phyloP scores from a whole-genome alignment of 148 eudicot genomes.

The Camellia japonica region DNA sequence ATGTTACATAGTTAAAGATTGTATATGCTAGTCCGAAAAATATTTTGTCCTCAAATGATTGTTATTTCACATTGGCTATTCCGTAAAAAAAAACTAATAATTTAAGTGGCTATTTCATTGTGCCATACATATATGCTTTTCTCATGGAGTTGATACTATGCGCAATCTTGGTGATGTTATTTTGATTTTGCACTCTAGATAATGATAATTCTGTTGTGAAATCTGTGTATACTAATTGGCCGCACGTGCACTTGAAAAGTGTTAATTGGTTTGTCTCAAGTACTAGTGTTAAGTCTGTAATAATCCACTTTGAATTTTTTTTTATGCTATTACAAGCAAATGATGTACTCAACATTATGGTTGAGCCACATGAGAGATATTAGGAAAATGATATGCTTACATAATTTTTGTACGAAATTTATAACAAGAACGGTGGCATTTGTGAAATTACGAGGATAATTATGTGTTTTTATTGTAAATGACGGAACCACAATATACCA shows the following conservation, averaged over 20 bases:
- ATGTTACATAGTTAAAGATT: not conserved
- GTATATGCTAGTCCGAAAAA: not conserved
- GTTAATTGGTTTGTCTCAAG: not conserved
- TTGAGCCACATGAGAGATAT: conserved; percentile 1
- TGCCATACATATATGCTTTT: not conserved
- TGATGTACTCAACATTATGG: conserved; percentile 4
- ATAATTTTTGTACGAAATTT: no score
- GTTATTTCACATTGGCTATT: not conserved
- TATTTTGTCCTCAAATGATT: not conserved
- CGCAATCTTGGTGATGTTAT: not conserved
- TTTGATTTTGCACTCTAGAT: not conserved
- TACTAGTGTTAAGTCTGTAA: not conserved
- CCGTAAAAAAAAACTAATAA: not conserved
- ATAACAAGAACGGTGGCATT: no score
- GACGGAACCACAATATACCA: no score
- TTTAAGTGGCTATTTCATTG: not conserved
- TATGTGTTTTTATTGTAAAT: no score
- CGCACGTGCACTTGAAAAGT: not conserved
- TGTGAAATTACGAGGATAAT: no score
- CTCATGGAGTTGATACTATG: not conserved
- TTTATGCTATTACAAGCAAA: not conserved
- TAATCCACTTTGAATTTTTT: not conserved
- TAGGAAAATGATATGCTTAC: no score
- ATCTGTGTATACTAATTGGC: not conserved
- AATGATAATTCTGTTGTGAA: not conserved